Conservation (phyloP, 2,329 filamentous ascomycete species). For the Cercospora beticola region DNA sequence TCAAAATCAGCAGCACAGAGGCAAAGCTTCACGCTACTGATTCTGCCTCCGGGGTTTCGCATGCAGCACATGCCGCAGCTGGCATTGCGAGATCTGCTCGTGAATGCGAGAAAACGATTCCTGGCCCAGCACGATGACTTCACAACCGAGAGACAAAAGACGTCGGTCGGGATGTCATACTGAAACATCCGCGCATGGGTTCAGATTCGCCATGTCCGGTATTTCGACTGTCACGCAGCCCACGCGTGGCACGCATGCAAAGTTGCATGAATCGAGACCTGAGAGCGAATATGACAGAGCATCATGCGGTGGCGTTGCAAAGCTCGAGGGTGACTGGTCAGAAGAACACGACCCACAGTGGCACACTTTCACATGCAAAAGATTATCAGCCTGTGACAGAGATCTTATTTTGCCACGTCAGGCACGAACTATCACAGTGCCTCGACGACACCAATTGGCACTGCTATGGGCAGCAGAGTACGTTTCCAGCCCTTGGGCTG, state of each 20-base stretch:
- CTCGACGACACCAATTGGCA: slow-evolving; percentile 22
- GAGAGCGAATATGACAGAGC: neutral
- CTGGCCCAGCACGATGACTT: neutral
- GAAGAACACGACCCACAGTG: neutral
- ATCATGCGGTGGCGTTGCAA: neutral
- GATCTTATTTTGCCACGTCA: neutral
- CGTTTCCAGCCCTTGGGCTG: slow-evolving; percentile 19
- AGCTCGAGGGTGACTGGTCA: neutral
- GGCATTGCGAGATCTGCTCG: neutral
- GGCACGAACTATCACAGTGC: slow-evolving; percentile 16
- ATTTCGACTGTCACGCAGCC: neutral
- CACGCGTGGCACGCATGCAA: neutral
- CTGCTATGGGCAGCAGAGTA: slow-evolving; percentile 13
- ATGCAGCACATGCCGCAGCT: neutral
- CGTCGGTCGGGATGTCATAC: neutral
- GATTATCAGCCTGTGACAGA: slow-evolving; percentile 1
- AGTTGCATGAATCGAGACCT: neutral
- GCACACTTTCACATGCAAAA: slow-evolving; percentile 12
- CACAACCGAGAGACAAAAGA: neutral
- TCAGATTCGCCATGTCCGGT: neutral
- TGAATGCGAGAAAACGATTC: neutral
- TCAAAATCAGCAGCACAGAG: neutral
- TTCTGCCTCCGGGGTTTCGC: neutral
- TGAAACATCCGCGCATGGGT: neutral
- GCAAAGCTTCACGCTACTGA: neutral